Conservation (phyloP, 805 yeast genomes). For the Myxozyma monticola region DNA sequence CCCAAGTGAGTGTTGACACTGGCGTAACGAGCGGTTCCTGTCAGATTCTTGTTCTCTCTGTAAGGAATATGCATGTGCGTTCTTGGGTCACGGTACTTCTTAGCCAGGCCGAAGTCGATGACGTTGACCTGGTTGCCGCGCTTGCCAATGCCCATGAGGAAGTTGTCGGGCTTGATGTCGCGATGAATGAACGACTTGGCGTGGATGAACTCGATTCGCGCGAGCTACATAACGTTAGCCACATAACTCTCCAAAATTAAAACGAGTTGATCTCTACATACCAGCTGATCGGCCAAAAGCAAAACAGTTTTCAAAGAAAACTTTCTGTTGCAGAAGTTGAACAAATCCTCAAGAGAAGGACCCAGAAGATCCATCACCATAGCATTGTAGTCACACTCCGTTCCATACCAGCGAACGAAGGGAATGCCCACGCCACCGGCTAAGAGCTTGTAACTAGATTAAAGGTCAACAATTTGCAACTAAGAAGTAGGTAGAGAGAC, state of each 20-base stretch:
- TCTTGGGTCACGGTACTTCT: slow-evolving; percentile 90
- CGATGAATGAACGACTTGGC: slow-evolving; percentile 89
- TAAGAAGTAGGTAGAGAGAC: not conserved
- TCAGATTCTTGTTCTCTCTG: slow-evolving; percentile 91
- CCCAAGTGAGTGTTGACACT: slow-evolving; percentile 94
- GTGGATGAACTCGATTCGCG: slow-evolving; percentile 92
- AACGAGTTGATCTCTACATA: not conserved
- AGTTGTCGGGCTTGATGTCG: slow-evolving; percentile 82
- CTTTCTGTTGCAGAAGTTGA: slow-evolving; percentile 92
- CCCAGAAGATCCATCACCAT: slow-evolving; percentile 96
- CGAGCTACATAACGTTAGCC: slow-evolving; percentile 42
- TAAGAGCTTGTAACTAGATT: slow-evolving; percentile 65
- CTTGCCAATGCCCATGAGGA: slow-evolving; percentile 84
- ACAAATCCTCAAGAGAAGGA: slow-evolving; percentile 90
- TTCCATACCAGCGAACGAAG: slow-evolving; percentile 94
- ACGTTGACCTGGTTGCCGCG: slow-evolving; percentile 95
- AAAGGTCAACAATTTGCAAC: not conserved
- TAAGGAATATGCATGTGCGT: slow-evolving; percentile 94
- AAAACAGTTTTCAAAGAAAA: slow-evolving; percentile 92
- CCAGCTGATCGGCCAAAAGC: slow-evolving; percentile 87
- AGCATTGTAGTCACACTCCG: slow-evolving; percentile 94
- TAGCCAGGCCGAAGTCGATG: slow-evolving; percentile 91
- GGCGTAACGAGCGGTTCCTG: slow-evolving; percentile 98
- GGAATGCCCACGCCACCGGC: slow-evolving; percentile 98
- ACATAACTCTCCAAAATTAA: not conserved